Evolutionary conservation across 805 yeast genomes (phyloP).

Genomic region (Kuraishia hungarica): DNA sequence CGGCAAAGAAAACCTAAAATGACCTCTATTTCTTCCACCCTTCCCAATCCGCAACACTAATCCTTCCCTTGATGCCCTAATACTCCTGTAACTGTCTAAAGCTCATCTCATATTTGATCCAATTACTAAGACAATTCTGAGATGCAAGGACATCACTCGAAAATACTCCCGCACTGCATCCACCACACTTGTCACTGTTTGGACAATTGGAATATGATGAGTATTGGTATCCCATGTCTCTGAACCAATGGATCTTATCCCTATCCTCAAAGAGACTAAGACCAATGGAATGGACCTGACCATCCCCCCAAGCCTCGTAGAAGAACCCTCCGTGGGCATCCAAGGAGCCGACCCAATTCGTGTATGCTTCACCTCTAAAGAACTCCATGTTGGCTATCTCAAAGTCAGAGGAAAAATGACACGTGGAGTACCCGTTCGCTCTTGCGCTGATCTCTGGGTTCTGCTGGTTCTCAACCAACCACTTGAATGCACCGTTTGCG

Average conservation of each 20-base stretch:
- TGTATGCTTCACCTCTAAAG: conserved; percentile 61
- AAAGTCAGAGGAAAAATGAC: conserved; percentile 88
- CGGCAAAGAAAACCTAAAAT: not conserved
- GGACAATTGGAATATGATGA: conserved; percentile 78
- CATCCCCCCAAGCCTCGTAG: conserved; percentile 92
- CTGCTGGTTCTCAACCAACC: conserved; percentile 44
- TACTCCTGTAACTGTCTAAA: conserved; percentile 23
- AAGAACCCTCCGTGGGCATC: conserved; percentile 78
- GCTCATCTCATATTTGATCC: conserved; percentile 28
- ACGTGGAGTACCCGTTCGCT: conserved; percentile 42
- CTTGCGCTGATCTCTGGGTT: conserved; percentile 31
- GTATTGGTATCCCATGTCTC: conserved; percentile 75
- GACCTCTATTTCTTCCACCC: too few species aligned
- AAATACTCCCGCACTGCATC: conserved; percentile 23
- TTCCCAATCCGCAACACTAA: too few species aligned
- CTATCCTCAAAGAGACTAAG: conserved; percentile 66
- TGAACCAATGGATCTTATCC: conserved; percentile 72
- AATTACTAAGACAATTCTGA: conserved; percentile 25
- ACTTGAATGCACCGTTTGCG: conserved; percentile 48
- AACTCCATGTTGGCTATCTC: conserved; percentile 84
- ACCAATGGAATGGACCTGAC: conserved; percentile 81
- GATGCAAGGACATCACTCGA: conserved; percentile 23
- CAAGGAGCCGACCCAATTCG: conserved; percentile 53
- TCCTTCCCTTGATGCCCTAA: conserved; percentile 4
- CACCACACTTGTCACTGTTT: conserved; percentile 38